Base-by-base conservation (phyloP, 768 basidiomycete species). In the Lentinula boryana region DNA sequence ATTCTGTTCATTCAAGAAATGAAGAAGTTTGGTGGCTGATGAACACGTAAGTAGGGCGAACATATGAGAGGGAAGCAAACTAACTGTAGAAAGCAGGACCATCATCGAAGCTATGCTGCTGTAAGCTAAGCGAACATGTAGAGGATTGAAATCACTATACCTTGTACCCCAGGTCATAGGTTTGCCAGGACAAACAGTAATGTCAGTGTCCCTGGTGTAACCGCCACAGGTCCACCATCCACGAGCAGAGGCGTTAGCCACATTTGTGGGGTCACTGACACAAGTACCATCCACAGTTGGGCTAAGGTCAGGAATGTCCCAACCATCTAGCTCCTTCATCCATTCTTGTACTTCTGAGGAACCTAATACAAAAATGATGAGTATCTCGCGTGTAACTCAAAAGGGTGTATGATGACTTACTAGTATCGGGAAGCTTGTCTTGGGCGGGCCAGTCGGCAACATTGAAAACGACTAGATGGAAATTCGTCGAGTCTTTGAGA, bases 221-320 rank as follows among this genome's bases (percentile, higher is more conserved):
- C 87, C 87, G 67, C 91, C 89, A 66, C 93, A 95, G 32, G 93
- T 91, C 93, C 93, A 95, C 93, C 93, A 95, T 48, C 92, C 92
- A 64, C 84, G 84, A 49, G 71, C 71, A n/a, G 80, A 74, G 36
- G 86, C 83, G 48, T 87, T 71, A 0, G 81, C 75, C 4, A 82
- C 84, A 4, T 84, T 82, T 6, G 66, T 69, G 23, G 86, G 78
- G 65, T 91, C 83, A 53, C 78, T 78, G 12, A 65, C 74, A 70
- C 93, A 95, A 1, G 85, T 81, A n/a, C 89, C 89, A 62, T 91
- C 84, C 2, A 66, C 67, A 0, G 89, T 93, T 4, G 83, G 83
- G 7, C 69, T n/a, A 23, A 89, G 65, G 62, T 84, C 66, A 1
- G 93, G 93, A 61, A 94, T 89, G 62, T 85, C 56, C 60, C 77